These are phyloP conservation scores for Capronia coronata DNA, from an alignment of 2,329 filamentous ascomycete genomes.

Conservation along the genomic window DNA sequence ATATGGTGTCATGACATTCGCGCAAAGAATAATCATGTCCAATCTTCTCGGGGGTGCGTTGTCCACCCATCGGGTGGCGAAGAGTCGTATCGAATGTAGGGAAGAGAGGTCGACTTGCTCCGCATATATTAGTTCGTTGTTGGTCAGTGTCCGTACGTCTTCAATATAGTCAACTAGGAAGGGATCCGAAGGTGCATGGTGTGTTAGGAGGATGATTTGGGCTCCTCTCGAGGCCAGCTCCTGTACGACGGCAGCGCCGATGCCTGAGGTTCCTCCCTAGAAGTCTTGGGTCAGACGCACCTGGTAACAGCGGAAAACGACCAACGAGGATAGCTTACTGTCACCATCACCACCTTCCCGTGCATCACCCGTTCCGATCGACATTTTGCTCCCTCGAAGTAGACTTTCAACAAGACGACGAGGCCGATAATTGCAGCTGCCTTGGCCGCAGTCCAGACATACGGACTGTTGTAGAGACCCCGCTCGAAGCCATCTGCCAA, in stretches of 20 bases:
- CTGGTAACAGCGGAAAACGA: background rate
- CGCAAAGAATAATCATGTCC: constrained; percentile 87
- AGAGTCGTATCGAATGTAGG: constrained; percentile 82
- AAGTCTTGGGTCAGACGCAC: constrained; percentile 2
- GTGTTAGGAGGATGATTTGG: constrained; percentile 84
- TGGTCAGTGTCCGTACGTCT: constrained; percentile 68
- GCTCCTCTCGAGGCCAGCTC: constrained; percentile 75
- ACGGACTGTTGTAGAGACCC: constrained; percentile 51
- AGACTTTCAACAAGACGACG: constrained; percentile 61
- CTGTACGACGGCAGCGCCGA: constrained; percentile 70
- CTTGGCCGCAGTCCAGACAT: constrained; percentile 49
- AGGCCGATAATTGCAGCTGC: constrained; percentile 47
- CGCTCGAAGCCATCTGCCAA: constrained; percentile 49
- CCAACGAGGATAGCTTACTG: constrained; percentile 53
- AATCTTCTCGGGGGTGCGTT: constrained; percentile 82
- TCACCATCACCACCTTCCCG: constrained; percentile 88
- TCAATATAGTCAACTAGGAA: constrained; percentile 91
- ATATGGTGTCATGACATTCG: constrained; percentile 65
- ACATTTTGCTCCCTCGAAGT: constrained; percentile 69
- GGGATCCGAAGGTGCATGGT: constrained; percentile 70
- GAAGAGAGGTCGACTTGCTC: constrained; percentile 88
- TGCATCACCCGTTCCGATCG: constrained; percentile 76
- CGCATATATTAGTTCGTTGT: constrained; percentile 85
- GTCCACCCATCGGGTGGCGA: constrained; percentile 97
- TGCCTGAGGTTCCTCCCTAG: constrained; percentile 84